Evolutionary conservation across 1,284 basidiomycete species (phyloP).

Genomic region (Mixia osmundae): DNA sequence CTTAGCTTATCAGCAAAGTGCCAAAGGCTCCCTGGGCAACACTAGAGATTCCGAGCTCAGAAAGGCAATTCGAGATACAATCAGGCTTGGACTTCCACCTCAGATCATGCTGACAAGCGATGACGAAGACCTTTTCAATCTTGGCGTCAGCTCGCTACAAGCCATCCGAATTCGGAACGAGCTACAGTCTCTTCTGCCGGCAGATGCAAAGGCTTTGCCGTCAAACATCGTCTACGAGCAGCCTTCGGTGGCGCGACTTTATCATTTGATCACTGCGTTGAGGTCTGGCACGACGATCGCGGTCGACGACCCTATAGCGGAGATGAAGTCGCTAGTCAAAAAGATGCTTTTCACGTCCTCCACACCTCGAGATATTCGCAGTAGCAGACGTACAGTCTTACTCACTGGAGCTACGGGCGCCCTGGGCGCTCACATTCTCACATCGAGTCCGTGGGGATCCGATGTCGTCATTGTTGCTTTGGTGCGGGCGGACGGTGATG

Average conservation of each 20-base stretch:
- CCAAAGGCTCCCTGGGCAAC: slow-evolving; percentile 10
- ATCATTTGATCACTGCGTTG: background rate
- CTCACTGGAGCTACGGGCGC: slow-evolving; percentile 39
- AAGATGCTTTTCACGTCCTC: background rate
- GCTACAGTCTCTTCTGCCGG: slow-evolving; percentile 19
- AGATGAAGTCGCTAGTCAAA: background rate
- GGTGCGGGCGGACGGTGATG: slow-evolving; percentile 28
- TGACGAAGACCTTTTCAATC: slow-evolving; percentile 22
- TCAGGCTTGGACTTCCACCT: no score
- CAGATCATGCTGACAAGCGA: slow-evolving; percentile 18
- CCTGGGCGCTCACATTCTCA: slow-evolving; percentile 35
- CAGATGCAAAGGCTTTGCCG: slow-evolving; percentile 9
- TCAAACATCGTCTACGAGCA: slow-evolving; percentile 27
- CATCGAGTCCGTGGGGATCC: slow-evolving; percentile 25
- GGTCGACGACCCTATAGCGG: background rate
- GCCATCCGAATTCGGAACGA: slow-evolving; percentile 33
- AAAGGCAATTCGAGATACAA: no score
- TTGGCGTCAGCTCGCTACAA: slow-evolving; percentile 35
- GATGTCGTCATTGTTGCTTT: slow-evolving; percentile 31
- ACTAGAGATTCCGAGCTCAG: slow-evolving; percentile 11
- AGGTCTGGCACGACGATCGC: background rate
- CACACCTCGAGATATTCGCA: background rate
- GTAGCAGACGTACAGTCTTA: background rate
- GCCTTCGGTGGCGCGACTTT: slow-evolving; percentile 22
- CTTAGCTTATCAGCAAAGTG: slow-evolving; percentile 24